Evolutionary conservation across 805 yeast genomes (phyloP).

Genomic region (Isabelozyma heimii): DNA sequence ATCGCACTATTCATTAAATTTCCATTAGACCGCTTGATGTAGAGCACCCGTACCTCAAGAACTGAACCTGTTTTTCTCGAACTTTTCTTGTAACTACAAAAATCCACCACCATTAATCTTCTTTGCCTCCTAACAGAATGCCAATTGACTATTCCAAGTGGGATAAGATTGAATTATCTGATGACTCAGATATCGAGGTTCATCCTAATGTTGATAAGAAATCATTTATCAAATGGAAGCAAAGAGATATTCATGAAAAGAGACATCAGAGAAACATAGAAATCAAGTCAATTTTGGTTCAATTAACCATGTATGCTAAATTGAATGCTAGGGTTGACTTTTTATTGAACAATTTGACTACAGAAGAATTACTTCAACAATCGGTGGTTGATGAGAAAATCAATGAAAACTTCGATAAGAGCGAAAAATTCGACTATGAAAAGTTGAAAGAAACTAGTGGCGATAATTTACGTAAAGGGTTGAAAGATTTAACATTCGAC

Average conservation of each 20-base stretch:
- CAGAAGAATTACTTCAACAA: constrained; percentile 33
- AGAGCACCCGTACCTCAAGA: too few relatives aligned
- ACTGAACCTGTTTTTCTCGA: neutral
- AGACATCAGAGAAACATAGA: constrained; percentile 78
- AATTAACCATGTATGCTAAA: constrained; percentile 75
- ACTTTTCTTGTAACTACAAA: neutral
- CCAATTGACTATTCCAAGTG: constrained; percentile 94
- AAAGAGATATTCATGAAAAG: constrained; percentile 93
- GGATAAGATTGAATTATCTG: constrained; percentile 95
- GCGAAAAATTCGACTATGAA: constrained; percentile 53
- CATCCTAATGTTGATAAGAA: constrained; percentile 96
- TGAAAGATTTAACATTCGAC: constrained; percentile 35
- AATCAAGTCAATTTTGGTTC: constrained; percentile 71
- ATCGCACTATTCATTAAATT: too few relatives aligned
- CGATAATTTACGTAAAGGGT: constrained; percentile 45
- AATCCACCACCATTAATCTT: neutral
- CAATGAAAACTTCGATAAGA: constrained; percentile 51
- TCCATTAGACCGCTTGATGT: too few relatives aligned
- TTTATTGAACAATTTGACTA: constrained; percentile 45
- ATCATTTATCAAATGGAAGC: constrained; percentile 94
- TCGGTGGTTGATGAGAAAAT: constrained; percentile 38
- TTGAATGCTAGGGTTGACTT: constrained; percentile 72
- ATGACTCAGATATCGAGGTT: constrained; percentile 95
- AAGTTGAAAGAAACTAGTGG: constrained; percentile 32
- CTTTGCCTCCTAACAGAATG: constrained; percentile 40